Conservation (phyloP, 208 protist species). For the Acanthamoeba divionensis region DNA sequence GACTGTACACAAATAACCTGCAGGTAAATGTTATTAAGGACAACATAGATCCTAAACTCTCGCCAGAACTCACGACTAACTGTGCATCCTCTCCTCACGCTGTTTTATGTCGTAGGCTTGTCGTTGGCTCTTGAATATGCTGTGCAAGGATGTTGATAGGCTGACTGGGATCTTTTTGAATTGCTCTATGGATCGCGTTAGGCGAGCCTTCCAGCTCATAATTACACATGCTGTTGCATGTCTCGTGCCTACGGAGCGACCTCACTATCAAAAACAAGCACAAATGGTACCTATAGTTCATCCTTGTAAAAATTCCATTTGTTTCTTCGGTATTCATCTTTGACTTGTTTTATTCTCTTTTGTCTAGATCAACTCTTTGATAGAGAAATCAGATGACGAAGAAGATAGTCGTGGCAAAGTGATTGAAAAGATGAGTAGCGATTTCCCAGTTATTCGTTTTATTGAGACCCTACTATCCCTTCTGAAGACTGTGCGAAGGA, state of each 20-base stretch:
- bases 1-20: not conserved
- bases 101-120: slow-evolving; percentile 14
- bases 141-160: not conserved
- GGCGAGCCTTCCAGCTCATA: not conserved
- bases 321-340: not conserved
- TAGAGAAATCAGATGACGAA: not conserved
- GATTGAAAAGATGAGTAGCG: not conserved
- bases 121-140: slow-evolving; percentile 34
- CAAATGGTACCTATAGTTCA: not conserved
- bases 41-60: no score
- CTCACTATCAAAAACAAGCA: not conserved
- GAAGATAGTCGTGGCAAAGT: not conserved
- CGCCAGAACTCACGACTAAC: not conserved
- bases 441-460: not conserved
- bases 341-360: not conserved
- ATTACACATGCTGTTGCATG: not conserved
- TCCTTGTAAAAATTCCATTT: not conserved
- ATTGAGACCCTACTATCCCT: not conserved
- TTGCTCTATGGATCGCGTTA: slow-evolving; percentile 23
- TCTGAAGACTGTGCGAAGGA: not conserved
- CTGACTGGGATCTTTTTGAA: not conserved
- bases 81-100: not conserved
- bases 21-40: no score
- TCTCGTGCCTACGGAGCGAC: not conserved
- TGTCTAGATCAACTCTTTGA: not conserved